These are phyloP conservation scores for Diaporthe destruens DNA, from an alignment of 2,329 filamentous ascomycete species.

Conservation along the genomic window DNA sequence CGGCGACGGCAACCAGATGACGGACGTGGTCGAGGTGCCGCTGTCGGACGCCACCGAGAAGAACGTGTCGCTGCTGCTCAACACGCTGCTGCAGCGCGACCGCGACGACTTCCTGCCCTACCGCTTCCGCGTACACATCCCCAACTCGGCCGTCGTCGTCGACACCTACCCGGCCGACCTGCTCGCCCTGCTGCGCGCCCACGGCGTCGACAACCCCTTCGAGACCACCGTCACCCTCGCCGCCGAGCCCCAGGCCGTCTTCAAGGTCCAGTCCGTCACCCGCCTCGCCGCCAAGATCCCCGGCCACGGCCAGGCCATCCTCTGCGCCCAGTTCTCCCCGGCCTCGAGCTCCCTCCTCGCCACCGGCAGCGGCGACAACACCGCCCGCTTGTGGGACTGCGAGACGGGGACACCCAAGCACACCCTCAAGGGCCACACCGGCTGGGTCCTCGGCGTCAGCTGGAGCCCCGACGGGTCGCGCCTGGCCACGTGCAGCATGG, in stretches of 20 bases:
- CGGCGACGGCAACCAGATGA: conserved; percentile 78
- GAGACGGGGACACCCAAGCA: conserved; percentile 90
- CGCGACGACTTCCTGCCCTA: conserved; percentile 72
- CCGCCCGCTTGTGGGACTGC: conserved; percentile 93
- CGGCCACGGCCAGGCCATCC: conserved; percentile 91
- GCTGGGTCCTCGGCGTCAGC: conserved; percentile 89
- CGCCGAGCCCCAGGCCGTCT: conserved; percentile 88
- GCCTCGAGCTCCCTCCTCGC: conserved; percentile 81
- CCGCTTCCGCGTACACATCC: conserved; percentile 71
- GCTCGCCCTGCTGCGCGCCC: conserved; percentile 64
- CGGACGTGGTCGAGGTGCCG: conserved; percentile 79
- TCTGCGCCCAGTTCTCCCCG: conserved; percentile 88
- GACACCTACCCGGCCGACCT: conserved; percentile 69
- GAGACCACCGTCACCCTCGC: conserved; percentile 65
- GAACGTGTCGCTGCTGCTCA: conserved; percentile 88
- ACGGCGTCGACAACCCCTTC: conserved; percentile 70
- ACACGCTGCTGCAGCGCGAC: conserved; percentile 78
- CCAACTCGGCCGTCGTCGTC: conserved; percentile 64
- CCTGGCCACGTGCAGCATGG: conserved; percentile 92
- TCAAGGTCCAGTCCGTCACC: conserved; percentile 91
- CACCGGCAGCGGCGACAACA: conserved; percentile 91
- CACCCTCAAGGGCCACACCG: conserved; percentile 87
- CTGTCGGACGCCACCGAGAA: conserved; percentile 88
- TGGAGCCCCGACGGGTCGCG: conserved; percentile 87
- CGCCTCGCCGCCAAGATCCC: conserved; percentile 89